Conservation (phyloP, 208 protist genomes). For the Acanthamoeba triangularis region DNA sequence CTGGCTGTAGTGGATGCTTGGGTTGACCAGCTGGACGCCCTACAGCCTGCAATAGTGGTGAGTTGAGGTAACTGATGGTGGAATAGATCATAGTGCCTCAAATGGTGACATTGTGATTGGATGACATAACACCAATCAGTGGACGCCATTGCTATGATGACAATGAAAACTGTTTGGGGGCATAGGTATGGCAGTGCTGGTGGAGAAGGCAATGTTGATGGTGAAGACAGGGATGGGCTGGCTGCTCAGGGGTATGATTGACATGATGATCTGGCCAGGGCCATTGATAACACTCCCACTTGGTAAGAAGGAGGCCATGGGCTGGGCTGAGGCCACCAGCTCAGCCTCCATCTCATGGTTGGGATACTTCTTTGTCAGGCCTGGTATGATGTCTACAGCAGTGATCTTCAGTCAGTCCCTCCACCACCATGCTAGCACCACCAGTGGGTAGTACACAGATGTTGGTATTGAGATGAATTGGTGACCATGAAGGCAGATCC, state of each 20-base stretch:
- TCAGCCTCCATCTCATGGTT: neutral
- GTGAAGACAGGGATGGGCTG: neutral
- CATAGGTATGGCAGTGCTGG: neutral
- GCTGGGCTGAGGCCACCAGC: neutral
- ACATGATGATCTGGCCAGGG: neutral
- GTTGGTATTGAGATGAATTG: slow-evolving; percentile 29
- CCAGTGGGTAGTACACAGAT: neutral
- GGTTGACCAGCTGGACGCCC: slow-evolving; percentile 17
- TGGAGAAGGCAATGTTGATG: neutral
- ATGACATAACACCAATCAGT: neutral
- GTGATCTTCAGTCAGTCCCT: no score
- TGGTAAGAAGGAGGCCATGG: neutral
- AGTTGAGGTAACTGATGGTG: neutral
- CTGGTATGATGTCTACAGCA: neutral
- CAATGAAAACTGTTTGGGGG: neutral
- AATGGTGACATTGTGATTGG: neutral
- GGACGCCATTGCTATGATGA: neutral
- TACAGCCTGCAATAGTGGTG: neutral
- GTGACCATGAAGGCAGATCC: slow-evolving; percentile 8
- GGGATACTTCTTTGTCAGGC: slow-evolving; percentile 14
- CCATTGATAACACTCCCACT: neutral
- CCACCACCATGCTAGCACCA: neutral
- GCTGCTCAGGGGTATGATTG: neutral
- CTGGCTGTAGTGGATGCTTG: slow-evolving; percentile 4
- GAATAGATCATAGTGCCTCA: neutral